A percentile compares a stretch with the other conserved stretches of the same genome.
phyloP scores from a whole-genome alignment of 2,329 filamentous ascomycete species.

The Phoma herbarum region DNA sequence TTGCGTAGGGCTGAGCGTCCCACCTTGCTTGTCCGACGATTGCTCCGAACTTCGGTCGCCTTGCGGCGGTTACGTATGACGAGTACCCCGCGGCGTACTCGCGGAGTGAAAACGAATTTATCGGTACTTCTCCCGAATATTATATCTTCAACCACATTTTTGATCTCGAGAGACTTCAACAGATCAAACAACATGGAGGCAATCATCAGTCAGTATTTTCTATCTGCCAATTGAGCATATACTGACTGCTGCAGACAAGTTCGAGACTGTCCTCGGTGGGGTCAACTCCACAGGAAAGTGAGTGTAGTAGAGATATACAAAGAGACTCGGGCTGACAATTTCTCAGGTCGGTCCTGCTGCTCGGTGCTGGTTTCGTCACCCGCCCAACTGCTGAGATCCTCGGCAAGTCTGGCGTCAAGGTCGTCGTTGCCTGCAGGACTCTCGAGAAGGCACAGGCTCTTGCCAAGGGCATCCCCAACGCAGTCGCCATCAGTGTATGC shows the following conservation, averaged over 20 bases:
- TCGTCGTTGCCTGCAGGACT: constrained; percentile 79
- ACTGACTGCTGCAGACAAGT: constrained; percentile 41
- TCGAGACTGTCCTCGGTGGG: constrained; percentile 43
- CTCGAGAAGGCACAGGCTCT: constrained; percentile 80
- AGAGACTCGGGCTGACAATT: constrained; percentile 25
- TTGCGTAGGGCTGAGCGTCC: constrained; percentile 9
- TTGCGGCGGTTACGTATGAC: constrained; percentile 37
- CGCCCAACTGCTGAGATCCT: constrained; percentile 68
- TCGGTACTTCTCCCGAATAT: constrained; percentile 19
- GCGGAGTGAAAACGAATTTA: constrained; percentile 39
- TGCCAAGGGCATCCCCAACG: constrained; percentile 72
- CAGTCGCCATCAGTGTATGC: constrained; percentile 68
- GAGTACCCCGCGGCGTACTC: constrained; percentile 34
- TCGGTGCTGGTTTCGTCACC: constrained; percentile 56
- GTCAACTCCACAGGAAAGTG: constrained; percentile 45
- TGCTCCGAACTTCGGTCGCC: constrained; percentile 12
- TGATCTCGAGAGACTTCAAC: constrained; percentile 19
- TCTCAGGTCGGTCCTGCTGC: constrained; percentile 49
- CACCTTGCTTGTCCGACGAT: constrained; percentile 6
- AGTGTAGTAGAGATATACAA: constrained; percentile 22
- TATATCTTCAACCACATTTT: constrained; percentile 35
- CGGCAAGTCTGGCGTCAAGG: constrained; percentile 64
- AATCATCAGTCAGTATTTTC: constrained; percentile 41
- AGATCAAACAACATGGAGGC: constrained; percentile 48
- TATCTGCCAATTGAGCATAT: constrained; percentile 13